Base-by-base conservation (phyloP, 768 basidiomycete species). In the Pleurotus tuoliensis region DNA sequence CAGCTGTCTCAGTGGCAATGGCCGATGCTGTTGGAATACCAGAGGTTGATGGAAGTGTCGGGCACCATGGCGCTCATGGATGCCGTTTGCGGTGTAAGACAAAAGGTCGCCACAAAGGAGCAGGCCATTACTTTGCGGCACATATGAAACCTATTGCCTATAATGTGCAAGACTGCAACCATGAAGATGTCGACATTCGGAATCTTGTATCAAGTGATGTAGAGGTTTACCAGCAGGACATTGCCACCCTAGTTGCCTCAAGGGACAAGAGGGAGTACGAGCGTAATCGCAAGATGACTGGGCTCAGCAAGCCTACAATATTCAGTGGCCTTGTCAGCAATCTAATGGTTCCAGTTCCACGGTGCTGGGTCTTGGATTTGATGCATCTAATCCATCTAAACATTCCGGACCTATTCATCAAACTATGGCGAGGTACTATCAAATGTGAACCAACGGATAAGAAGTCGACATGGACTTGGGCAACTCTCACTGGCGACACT, bases 231-330 rank as follows among this genome's bases (percentile, higher is more conserved):
- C 7, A 58, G 24, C 20, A 6, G 0, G 58, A 60, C 3, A 49
- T 67, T 3, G 11, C 15, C 2, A 50, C 9, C 7, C 44, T 67
- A 8, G 47, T 63, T 9, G 40, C 9, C 9, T 68, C 65, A 12
- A n/a, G n/a, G 2, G 56, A 61, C 22, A 58, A 63, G 49, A 40
- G 46, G 1, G 47, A 50, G 5, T 71, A 66, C 55, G 56, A 69
- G 39, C 30, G 30, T 4, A 62, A 59, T 18, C 60, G 65, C 3
- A 58, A 63, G 2, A 37, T 51, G 13, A 71, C 70, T 2, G 73
- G 77, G 0, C 67, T 80, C 34, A 56, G 57, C 15, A 69, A 71
- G 48, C 71, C 70, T 0, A 69, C 63, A 13, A 61, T 77, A 22
- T 61, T 69, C n/a, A 63, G 57, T 39, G 67, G 65, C 5, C 57